These are phyloP conservation scores for Sextonia rubra DNA, from an alignment of 164 flowering plant species.

Conservation along the genomic window DNA sequence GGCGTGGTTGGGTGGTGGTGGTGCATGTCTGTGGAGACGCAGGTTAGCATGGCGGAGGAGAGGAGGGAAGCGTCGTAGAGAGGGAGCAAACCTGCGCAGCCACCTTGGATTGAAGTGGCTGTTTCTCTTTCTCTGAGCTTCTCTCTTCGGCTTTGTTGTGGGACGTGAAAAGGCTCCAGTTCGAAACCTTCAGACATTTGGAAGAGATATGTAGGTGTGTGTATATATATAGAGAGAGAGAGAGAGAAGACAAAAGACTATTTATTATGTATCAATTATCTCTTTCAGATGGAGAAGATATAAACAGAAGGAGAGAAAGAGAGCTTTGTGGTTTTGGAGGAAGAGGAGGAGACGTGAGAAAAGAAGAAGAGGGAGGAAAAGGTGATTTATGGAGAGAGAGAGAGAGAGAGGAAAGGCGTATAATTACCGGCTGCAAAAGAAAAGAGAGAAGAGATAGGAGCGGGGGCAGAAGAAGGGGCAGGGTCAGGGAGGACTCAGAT, in stretches of 20 bases:
- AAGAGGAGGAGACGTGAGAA: background rate
- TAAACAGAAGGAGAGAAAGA: no score
- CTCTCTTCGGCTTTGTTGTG: constrained; percentile 85
- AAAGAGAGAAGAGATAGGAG: background rate
- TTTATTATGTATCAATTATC: no score
- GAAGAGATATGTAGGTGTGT: no score
- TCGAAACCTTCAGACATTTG: constrained; percentile 15
- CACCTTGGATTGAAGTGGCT: constrained; percentile 11
- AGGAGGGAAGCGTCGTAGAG: constrained; percentile 30
- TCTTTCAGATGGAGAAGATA: no score
- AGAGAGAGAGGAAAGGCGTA: background rate
- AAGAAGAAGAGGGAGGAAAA: background rate
- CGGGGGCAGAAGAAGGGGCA: no score
- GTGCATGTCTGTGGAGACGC: constrained; percentile 5
- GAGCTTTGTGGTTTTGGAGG: no score
- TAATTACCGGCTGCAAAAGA: constrained; percentile 1
- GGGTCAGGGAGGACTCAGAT: no score
- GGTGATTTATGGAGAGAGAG: background rate
- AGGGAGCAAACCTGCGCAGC: constrained; percentile 23
- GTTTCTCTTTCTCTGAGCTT: constrained; percentile 44
- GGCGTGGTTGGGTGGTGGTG: background rate
- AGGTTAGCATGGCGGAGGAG: constrained; percentile 19
- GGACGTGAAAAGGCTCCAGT: constrained; percentile 43
- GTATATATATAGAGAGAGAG: background rate
- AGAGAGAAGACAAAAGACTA: background rate